Conservation (phyloP, 352 stramenopile genomes). For the Globisporangium barbulae region DNA sequence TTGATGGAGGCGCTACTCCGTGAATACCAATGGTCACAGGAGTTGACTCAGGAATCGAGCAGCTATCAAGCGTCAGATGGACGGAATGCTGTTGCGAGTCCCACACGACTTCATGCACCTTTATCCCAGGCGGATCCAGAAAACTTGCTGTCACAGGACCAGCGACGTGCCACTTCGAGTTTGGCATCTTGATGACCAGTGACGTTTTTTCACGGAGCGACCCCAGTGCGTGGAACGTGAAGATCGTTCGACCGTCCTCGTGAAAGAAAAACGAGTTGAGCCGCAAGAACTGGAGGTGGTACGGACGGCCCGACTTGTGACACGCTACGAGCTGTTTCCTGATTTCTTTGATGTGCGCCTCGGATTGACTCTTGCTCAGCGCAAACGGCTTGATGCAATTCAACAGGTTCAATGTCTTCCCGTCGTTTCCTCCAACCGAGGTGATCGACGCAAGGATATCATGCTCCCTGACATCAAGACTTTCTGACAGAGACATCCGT, state of each 20-base stretch:
- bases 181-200: slow-evolving; percentile 46
- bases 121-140: slow-evolving; percentile 23
- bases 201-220: slow-evolving; percentile 24
- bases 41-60: slow-evolving; percentile 24
- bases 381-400: slow-evolving; percentile 53
- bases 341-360: slow-evolving; percentile 31
- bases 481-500: slow-evolving; percentile 22
- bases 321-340: slow-evolving; percentile 25
- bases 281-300: slow-evolving; percentile 53
- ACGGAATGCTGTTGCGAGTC: slow-evolving; percentile 40
- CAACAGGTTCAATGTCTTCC: slow-evolving; percentile 30
- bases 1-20: slow-evolving; percentile 22
- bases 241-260: slow-evolving; percentile 34
- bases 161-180: slow-evolving; percentile 33
- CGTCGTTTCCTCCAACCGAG: slow-evolving; percentile 24
- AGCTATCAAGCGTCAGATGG: slow-evolving; percentile 34
- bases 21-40: slow-evolving; percentile 32
- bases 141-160: slow-evolving; percentile 24
- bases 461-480: slow-evolving; percentile 14
- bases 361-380: slow-evolving; percentile 23
- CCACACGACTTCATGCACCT: slow-evolving; percentile 40
- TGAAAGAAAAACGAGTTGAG: slow-evolving; percentile 57
- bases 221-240: slow-evolving; percentile 34
- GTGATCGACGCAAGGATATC: slow-evolving; percentile 47
- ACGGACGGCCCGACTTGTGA: slow-evolving; percentile 31